A percentile compares a stretch with the other conserved stretches of the same genome.
Evolutionary conservation across 176 grass and related monocot genomes (phyloP).

Genomic region (Aegilops speltoides): DNA sequence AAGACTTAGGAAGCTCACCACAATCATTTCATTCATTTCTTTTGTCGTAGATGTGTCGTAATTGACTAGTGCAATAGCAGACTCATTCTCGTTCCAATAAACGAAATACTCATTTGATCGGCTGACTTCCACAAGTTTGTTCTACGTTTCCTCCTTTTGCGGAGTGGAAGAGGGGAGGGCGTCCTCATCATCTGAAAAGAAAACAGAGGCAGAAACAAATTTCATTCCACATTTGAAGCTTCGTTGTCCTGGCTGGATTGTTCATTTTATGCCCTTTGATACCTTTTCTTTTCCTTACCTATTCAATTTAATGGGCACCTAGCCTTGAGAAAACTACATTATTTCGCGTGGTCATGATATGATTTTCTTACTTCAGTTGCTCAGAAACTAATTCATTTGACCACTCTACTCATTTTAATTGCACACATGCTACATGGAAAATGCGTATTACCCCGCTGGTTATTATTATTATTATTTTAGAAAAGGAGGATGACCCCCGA

Average conservation of each 20-base stretch:
- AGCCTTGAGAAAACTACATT: background rate
- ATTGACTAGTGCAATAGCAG: background rate
- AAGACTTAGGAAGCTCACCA: too few relatives aligned
- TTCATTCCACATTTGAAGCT: background rate
- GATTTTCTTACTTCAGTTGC: background rate
- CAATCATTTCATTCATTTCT: background rate
- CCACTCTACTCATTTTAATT: too few relatives aligned
- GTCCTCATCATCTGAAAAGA: too few relatives aligned
- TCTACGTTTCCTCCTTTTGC: background rate
- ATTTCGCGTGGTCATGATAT: background rate
- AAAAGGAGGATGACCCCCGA: too few relatives aligned
- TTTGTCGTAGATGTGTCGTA: background rate
- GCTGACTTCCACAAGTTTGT: background rate
- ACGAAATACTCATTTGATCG: background rate
- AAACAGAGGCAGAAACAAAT: background rate
- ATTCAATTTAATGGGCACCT: background rate
- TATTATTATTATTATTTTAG: too few relatives aligned
- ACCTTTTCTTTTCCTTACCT: background rate
- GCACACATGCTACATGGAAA: too few relatives aligned
- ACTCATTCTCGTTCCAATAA: too few relatives aligned
- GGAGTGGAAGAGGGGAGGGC: background rate
- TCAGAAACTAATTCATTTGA: too few relatives aligned
- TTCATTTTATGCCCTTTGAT: background rate
- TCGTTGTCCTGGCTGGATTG: background rate
- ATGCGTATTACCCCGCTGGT: too few relatives aligned